A percentile compares a stretch with the other conserved stretches of the same genome.
phyloP scores from a whole-genome alignment of 495 filamentous ascomycete genomes.

The Mycothermus thermophilus region DNA sequence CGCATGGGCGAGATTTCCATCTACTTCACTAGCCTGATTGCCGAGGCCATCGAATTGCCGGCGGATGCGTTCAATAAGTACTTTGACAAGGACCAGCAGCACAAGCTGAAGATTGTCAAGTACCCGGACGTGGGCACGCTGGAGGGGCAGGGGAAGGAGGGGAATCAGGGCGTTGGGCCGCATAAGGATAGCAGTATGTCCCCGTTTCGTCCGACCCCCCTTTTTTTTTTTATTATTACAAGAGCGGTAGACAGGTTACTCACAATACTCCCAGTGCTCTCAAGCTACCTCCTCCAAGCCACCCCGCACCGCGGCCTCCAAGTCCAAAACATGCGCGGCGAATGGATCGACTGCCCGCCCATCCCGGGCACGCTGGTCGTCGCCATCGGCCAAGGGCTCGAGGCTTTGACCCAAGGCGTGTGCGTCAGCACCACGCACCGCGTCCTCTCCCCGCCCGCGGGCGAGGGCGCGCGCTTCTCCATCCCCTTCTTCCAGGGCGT shows the following conservation, averaged over 20 bases:
- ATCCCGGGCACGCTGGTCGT: constrained; percentile 58
- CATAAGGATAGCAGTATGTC: constrained; percentile 69
- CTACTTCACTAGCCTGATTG: constrained; percentile 71
- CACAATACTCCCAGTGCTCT: constrained; percentile 37
- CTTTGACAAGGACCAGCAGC: constrained; percentile 69
- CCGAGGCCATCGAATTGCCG: constrained; percentile 70
- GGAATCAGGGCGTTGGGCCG: constrained; percentile 67
- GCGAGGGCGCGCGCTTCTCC: constrained; percentile 59
- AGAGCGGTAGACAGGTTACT: too few species aligned
- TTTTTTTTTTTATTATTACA: not conserved
- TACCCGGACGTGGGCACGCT: constrained; percentile 52
- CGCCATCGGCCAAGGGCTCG: constrained; percentile 84
- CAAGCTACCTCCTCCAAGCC: constrained; percentile 76
- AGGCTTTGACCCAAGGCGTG: constrained; percentile 80
- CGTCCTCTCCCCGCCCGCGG: constrained; percentile 50
- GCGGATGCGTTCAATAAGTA: constrained; percentile 63
- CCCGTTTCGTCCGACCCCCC: not conserved
- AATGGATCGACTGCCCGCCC: constrained; percentile 69
- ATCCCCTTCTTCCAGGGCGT: constrained; percentile 94
- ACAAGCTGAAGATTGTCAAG: constrained; percentile 88
- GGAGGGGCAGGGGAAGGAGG: constrained; percentile 28
- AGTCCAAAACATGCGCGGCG: constrained; percentile 66
- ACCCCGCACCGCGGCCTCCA: constrained; percentile 70
- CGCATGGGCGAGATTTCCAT: constrained; percentile 56
- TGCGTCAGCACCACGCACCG: constrained; percentile 79